Conservation (phyloP, 257 asterid species). For the Solanum ossicruentum region DNA sequence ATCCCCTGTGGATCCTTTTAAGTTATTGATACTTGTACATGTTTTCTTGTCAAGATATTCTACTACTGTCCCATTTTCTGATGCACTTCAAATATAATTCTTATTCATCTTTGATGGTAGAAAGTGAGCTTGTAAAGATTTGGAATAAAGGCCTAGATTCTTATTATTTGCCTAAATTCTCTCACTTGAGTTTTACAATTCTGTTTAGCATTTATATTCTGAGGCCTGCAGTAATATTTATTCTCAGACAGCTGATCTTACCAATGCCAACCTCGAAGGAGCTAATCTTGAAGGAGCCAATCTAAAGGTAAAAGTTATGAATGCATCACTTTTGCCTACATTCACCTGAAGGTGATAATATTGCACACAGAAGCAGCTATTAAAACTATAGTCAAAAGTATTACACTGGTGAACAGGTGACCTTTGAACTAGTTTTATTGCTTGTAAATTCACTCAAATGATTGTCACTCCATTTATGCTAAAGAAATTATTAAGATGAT, state of each 20-base stretch:
- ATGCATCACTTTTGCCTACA: background rate
- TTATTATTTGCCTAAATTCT: background rate
- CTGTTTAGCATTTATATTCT: background rate
- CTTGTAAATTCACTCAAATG: background rate
- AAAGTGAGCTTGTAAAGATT: background rate
- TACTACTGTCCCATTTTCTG: background rate
- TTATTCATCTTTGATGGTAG: background rate
- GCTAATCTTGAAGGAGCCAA: slow-evolving; percentile 97
- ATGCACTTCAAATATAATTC: background rate
- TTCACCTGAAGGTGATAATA: background rate
- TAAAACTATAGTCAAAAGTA: background rate
- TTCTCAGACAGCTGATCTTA: slow-evolving; percentile 86
- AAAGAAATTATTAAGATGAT: background rate
- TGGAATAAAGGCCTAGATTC: background rate
- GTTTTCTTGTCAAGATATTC: background rate
- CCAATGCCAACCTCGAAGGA: slow-evolving; percentile 97
- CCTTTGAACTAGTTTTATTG: background rate
- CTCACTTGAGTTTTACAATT: background rate
- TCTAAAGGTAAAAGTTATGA: slow-evolving; percentile 46
- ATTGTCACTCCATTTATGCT: background rate
- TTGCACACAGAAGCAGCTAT: background rate
- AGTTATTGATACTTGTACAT: background rate
- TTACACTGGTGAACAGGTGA: background rate
- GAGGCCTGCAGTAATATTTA: background rate
- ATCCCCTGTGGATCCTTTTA: background rate